These are phyloP conservation scores for Guyanaporus albipodus DNA, from an alignment of 768 basidiomycete species.

Conservation along the genomic window DNA sequence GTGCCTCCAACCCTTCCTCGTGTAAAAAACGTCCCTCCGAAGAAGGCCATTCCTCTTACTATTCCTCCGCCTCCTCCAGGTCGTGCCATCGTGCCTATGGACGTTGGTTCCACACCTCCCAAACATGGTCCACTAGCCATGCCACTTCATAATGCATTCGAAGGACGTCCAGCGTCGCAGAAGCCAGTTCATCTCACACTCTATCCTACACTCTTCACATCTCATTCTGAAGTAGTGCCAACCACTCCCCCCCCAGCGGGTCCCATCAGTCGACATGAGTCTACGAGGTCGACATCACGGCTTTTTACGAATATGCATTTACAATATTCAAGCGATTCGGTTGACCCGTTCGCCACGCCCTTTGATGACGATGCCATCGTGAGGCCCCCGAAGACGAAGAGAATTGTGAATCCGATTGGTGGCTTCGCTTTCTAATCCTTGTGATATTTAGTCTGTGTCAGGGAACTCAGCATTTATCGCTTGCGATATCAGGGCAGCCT, in stretches of 20 bases:
- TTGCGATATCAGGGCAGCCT: background rate
- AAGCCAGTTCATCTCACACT: conserved; percentile 15
- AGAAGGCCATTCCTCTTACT: conserved; percentile 34
- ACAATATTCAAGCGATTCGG: conserved; percentile 31
- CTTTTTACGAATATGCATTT: conserved; percentile 42
- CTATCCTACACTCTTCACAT: conserved; percentile 15
- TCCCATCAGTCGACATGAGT: conserved; percentile 17
- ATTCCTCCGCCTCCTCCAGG: conserved; percentile 30
- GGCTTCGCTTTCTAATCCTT: conserved; percentile 30
- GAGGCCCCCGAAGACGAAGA: conserved; percentile 35
- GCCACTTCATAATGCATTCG: conserved; percentile 43
- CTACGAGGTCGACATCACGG: conserved; percentile 39
- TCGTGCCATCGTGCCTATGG: conserved; percentile 35
- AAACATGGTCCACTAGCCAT: conserved; percentile 31
- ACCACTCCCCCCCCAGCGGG: conserved; percentile 11
- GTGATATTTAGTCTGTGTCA: background rate
- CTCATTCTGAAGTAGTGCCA: conserved; percentile 2
- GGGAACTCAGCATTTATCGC: background rate
- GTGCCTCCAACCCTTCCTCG: conserved; percentile 24
- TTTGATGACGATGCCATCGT: conserved; percentile 68
- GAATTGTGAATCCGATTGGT: conserved; percentile 52
- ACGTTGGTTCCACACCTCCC: conserved; percentile 28
- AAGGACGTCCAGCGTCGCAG: conserved; percentile 14
- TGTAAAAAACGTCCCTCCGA: conserved; percentile 23
- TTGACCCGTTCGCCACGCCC: conserved; percentile 68